Base-by-base conservation (phyloP, 2,329 filamentous ascomycete genomes). In the Fusarium foetens region DNA sequence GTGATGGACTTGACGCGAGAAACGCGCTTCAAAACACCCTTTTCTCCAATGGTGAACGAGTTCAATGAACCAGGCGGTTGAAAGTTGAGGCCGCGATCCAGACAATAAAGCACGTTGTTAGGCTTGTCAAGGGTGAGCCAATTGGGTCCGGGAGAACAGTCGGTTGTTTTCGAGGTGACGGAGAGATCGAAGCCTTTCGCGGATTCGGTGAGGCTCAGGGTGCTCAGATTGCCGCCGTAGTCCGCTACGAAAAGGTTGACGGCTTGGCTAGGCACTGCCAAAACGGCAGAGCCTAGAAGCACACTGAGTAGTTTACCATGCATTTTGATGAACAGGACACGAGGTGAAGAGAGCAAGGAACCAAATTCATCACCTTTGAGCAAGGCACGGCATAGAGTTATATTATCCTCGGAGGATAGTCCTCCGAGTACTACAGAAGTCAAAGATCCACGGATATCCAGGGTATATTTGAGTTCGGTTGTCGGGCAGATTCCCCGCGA, bases 201-300 rank as follows among this genome's bases (percentile, higher is more conserved):
- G 1, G 63, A 42, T 1, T 64, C 57, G 6, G 62, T 60, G 3
- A 76, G 42, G 9, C 59, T 51, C 9, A 76, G 43, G 8, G 75
- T 76, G 13, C 71, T 74, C 8, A 76, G 43, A 16, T 65, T 73
- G 21, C 75, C 75, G 11, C 69, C 62, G 1, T 74, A 71, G 27
- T 76, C 75, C 4, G 75, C 75, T 11, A 70, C 73, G 27, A 75
- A 76, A 10, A 76, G 60, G 3, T 66, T 75, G 4, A 65, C 66
- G 23, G 74, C 74, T n/a, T 58, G 63, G 29, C 54, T 36, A 6
- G 48, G 54, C 4, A 31, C 45, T 5, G 64, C 38, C 14, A 70
- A 51, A 11, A 57, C 51, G 19, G 74, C 68, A 5, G 63, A 60
- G 10, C 60, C 46, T 0, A 73, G 23, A 12, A 74, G 33, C 17